Percentiles rank a stretch among this genome's conserved stretches.
These are phyloP conservation scores for Apophysomyces elegans DNA, from an alignment of 371 early-diverging fungal genomes.

Conservation along the genomic window DNA sequence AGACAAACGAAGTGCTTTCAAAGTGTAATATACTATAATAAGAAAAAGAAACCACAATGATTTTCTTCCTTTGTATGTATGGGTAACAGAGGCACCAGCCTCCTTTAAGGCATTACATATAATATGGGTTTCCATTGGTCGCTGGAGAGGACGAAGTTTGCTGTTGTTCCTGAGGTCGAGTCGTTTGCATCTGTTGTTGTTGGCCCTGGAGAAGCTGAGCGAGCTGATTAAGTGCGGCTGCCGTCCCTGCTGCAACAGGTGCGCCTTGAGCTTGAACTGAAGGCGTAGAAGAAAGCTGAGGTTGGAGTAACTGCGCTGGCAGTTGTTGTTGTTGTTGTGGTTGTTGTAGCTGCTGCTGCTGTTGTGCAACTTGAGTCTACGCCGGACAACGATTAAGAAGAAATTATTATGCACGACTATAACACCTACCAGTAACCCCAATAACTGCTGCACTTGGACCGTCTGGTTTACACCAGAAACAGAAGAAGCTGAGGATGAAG, in stretches of 20 bases:
- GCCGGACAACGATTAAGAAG: background rate
- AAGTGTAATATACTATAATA: too few species aligned
- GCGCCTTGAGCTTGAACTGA: slow-evolving; percentile 11
- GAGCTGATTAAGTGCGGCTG: slow-evolving; percentile 22
- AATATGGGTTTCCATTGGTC: background rate
- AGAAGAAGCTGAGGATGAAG: slow-evolving; percentile 6
- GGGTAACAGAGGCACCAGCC: background rate
- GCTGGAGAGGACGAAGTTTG: background rate
- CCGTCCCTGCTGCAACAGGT: slow-evolving; percentile 1
- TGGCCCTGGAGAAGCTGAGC: slow-evolving; percentile 29
- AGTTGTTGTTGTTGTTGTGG: slow-evolving; percentile 9
- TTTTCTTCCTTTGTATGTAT: too few species aligned
- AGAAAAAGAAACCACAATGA: too few species aligned
- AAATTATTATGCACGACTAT: background rate
- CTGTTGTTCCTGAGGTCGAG: slow-evolving; percentile 9
- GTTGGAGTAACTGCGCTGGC: slow-evolving; percentile 11
- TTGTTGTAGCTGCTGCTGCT: slow-evolving; percentile 24
- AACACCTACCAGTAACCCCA: slow-evolving; percentile 23
- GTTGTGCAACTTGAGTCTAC: slow-evolving; percentile 22
- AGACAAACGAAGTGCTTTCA: too few species aligned
- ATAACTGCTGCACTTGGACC: slow-evolving; percentile 25
- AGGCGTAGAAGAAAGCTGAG: slow-evolving; percentile 9
- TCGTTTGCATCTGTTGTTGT: slow-evolving; percentile 23
- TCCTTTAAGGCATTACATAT: background rate
- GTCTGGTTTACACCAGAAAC: slow-evolving; percentile 21